phyloP scores from a whole-genome alignment of 257 asterid species.

The Capsicum rhomboideum region DNA sequence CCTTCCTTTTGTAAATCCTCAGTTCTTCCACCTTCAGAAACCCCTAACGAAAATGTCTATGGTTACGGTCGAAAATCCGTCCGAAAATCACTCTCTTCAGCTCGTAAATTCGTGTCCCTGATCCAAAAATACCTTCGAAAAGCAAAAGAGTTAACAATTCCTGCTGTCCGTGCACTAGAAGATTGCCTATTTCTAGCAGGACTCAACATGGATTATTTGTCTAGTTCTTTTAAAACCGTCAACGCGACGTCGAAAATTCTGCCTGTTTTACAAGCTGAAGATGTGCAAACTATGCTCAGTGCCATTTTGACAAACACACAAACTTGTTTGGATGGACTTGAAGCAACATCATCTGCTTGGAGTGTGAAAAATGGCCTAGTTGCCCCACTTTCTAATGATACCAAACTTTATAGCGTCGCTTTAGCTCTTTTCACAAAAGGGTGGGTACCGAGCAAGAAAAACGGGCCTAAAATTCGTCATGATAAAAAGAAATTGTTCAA shows the following conservation, averaged over 20 bases:
- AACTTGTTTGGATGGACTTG: constrained; percentile 64
- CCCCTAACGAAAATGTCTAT: constrained; percentile 20
- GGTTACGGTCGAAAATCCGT: constrained; percentile 55
- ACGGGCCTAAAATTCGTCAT: background rate
- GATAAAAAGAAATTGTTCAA: background rate
- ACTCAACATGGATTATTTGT: constrained; percentile 46
- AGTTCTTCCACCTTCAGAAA: constrained; percentile 19
- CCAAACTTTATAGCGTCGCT: constrained; percentile 57
- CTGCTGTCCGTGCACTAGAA: constrained; percentile 53
- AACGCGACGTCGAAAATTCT: constrained; percentile 27
- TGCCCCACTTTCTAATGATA: constrained; percentile 45
- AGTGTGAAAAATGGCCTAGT: constrained; percentile 35
- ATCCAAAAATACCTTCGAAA: constrained; percentile 26
- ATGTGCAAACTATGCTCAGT: constrained; percentile 56
- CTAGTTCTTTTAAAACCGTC: constrained; percentile 13
- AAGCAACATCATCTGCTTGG: constrained; percentile 49
- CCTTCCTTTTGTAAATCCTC: constrained; percentile 30
- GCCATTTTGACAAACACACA: constrained; percentile 61
- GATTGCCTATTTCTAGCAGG: constrained; percentile 57
- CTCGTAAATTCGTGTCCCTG: constrained; percentile 37
- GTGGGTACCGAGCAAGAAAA: constrained; percentile 42
- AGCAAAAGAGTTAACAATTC: constrained; percentile 24
- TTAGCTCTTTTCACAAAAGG: constrained; percentile 52
- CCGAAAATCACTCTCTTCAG: constrained; percentile 35
- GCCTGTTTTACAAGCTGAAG: constrained; percentile 34